These are phyloP conservation scores for Penicillium occitanis DNA, from an alignment of 2,329 filamentous ascomycete species.

Conservation along the genomic window DNA sequence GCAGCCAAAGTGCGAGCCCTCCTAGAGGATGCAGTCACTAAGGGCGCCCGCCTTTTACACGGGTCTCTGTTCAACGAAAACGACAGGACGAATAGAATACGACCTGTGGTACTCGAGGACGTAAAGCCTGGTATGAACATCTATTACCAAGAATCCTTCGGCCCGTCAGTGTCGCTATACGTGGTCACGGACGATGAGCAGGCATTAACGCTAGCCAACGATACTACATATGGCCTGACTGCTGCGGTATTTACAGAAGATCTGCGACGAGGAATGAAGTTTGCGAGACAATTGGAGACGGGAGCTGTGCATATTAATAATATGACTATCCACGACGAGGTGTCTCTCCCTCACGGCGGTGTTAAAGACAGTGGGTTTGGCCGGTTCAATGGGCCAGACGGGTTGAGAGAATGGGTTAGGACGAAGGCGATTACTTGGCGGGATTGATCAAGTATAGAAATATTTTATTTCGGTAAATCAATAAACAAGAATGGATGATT, in stretches of 20 bases:
- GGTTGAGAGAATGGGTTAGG: background rate
- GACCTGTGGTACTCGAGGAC: background rate
- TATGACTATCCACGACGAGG: background rate
- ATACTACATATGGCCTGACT: background rate
- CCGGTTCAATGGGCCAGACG: background rate
- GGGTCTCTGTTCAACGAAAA: background rate
- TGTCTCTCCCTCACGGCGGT: background rate
- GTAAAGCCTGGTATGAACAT: background rate
- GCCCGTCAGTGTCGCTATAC: background rate
- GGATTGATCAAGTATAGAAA: background rate
- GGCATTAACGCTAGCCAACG: background rate
- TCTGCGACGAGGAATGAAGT: background rate
- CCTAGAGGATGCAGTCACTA: background rate
- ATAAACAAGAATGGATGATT: background rate
- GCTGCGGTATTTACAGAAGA: background rate
- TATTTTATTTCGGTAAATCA: background rate
- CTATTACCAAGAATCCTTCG: background rate
- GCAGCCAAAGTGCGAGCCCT: background rate
- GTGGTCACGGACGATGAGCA: background rate
- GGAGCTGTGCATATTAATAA: background rate
- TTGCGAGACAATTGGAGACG: background rate
- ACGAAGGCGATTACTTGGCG: background rate
- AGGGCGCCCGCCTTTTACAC: background rate
- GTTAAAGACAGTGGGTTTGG: background rate
- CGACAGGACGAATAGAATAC: background rate